These are phyloP conservation scores for Aspergillus arachidicola DNA, from an alignment of 2,329 filamentous ascomycete species.

Conservation along the genomic window DNA sequence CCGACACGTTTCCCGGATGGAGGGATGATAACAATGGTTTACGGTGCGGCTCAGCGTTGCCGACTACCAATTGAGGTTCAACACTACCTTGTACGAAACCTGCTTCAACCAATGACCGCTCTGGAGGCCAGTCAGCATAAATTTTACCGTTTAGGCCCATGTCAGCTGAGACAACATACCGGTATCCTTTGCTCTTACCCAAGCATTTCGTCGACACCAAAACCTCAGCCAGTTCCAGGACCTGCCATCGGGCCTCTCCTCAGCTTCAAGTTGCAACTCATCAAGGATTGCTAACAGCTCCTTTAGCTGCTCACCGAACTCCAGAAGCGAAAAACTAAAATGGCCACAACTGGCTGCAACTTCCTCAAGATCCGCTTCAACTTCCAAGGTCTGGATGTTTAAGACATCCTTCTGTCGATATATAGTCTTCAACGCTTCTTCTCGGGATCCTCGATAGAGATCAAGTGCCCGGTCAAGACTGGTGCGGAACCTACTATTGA, in stretches of 20 bases:
- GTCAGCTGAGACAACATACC: slow-evolving; percentile 20
- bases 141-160: background rate
- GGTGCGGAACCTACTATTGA: slow-evolving; percentile 77
- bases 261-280: slow-evolving; percentile 71
- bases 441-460: slow-evolving; percentile 75
- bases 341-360: slow-evolving; percentile 97
- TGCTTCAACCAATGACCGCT: slow-evolving; percentile 15
- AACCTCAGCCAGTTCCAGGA: slow-evolving; percentile 86
- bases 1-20: slow-evolving; percentile 8
- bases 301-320: slow-evolving; percentile 88
- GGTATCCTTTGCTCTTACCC: slow-evolving; percentile 27
- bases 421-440: slow-evolving; percentile 73
- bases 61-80: slow-evolving; percentile 6
- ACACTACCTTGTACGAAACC: slow-evolving; percentile 6
- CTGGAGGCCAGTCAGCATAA: slow-evolving; percentile 12
- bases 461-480: slow-evolving; percentile 80
- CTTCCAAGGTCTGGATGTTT: slow-evolving; percentile 68
- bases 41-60: background rate
- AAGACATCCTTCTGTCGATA: slow-evolving; percentile 77
- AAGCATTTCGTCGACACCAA: slow-evolving; percentile 56
- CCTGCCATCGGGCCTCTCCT: slow-evolving; percentile 62
- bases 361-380: slow-evolving; percentile 93
- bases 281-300: slow-evolving; percentile 81
- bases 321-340: slow-evolving; percentile 88
- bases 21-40: background rate